Conservation (phyloP, 257 asterid species). For the Capsicum pubescens region DNA sequence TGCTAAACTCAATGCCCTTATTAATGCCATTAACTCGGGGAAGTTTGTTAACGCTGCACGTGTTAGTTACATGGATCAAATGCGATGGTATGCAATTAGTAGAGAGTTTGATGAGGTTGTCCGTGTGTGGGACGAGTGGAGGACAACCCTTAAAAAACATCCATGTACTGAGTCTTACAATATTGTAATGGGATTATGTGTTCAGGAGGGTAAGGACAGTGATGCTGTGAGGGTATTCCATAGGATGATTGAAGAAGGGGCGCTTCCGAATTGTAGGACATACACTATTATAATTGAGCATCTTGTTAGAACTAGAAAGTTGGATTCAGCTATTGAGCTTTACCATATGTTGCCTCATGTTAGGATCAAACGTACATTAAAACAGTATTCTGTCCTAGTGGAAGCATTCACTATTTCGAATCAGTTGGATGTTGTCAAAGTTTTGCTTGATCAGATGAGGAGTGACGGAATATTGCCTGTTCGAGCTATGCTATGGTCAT, state of each 20-base stretch:
- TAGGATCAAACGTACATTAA: conserved; percentile 75
- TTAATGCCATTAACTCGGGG: conserved; percentile 69
- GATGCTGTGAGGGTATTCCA: conserved; percentile 69
- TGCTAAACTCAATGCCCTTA: conserved; percentile 61
- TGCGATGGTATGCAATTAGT: conserved; percentile 78
- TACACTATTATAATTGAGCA: conserved; percentile 81
- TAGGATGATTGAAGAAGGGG: conserved; percentile 76
- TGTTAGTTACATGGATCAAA: conserved; percentile 82
- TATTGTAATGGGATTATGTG: conserved; percentile 70
- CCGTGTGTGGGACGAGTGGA: conserved; percentile 79
- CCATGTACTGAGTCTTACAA: conserved; percentile 86
- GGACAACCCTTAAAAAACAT: conserved; percentile 56
- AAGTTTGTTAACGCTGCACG: conserved; percentile 62
- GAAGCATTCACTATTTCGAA: conserved; percentile 55
- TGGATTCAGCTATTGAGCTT: conserved; percentile 69
- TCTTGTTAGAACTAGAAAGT: conserved; percentile 54
- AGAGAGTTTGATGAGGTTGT: conserved; percentile 71
- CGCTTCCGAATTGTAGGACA: conserved; percentile 86
- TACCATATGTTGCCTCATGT: conserved; percentile 68
- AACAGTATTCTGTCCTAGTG: conserved; percentile 72
- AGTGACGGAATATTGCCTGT: conserved; percentile 88
- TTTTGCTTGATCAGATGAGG: conserved; percentile 79
- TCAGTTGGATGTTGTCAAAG: conserved; percentile 55
- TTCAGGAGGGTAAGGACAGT: conserved; percentile 62
- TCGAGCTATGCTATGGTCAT: conserved; percentile 65